These are phyloP conservation scores for Solanum microdontum DNA, from an alignment of 257 asterid species.

Conservation along the genomic window DNA sequence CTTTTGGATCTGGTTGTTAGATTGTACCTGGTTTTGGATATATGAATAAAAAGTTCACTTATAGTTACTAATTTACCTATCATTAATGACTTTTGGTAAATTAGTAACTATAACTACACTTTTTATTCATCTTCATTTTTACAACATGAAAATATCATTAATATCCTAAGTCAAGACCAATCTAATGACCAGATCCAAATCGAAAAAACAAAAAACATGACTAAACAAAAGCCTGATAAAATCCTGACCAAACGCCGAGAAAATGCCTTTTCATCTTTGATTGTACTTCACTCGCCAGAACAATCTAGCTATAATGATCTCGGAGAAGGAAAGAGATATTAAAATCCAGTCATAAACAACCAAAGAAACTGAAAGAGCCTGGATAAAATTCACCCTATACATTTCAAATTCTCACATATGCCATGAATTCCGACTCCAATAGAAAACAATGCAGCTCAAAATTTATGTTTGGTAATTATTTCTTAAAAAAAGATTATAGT, in stretches of 20 bases:
- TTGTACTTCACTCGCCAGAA: neutral
- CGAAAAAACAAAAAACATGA: too few relatives aligned
- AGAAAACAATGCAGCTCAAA: too few relatives aligned
- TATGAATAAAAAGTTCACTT: too few relatives aligned
- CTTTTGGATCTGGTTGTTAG: too few relatives aligned
- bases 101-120: too few relatives aligned
- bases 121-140: too few relatives aligned
- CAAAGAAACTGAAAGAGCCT: neutral
- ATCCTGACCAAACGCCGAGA: neutral
- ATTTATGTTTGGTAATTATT: neutral
- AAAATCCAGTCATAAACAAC: neutral
- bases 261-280: neutral
- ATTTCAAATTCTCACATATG: too few relatives aligned
- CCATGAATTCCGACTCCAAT: neutral
- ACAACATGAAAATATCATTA: too few relatives aligned
- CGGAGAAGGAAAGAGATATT: neutral
- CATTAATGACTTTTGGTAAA: too few relatives aligned
- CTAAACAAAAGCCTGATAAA: neutral
- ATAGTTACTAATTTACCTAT: too few relatives aligned
- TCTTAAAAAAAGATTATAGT: neutral
- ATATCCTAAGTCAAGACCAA: neutral
- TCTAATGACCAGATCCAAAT: neutral
- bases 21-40: too few relatives aligned
- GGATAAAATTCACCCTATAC: neutral
- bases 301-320: neutral